Base-by-base conservation (phyloP, 2,329 filamentous ascomycete species). In the Pseudogymnoascus sp. region DNA sequence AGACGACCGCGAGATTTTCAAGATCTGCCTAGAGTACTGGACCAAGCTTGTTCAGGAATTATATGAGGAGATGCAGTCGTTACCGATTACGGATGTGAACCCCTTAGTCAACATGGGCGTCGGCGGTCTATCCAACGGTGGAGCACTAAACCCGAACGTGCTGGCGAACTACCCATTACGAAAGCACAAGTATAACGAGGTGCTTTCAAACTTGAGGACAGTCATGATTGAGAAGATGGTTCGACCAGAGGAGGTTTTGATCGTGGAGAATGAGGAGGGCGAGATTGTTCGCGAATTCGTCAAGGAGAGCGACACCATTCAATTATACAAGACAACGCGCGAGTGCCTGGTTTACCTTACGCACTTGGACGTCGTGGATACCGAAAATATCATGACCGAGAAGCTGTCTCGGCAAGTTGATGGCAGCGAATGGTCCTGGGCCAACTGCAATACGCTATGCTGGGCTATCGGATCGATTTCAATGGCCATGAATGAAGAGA, bases 141-240 rank as follows among this genome's bases (percentile, higher is more conserved):
- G 93, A 50, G 93, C 92, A 1, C 89, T 91, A 60, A 92, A 96
- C 73, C 91, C 93, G 1, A 85, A 81, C 61, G 80, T 93, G n/a
- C 82, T 97, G 66, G 88, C 88, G 70, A 96, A 92, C 76, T 96
- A 96, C 72, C 92, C 93, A 11, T 84, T 99, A 50, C 88, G 96
- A 66, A 99, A 99, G 80, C 93, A 99, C 83, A 97, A 97, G 78
- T 99, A 97, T 77, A 88, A 88, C 68, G 92, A 97, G 73, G 89
- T 99, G 19, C 80, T 99, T 60, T 93, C 93, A 9, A 97, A 96
- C 75, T 82, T 99, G 64, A 88, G 95, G 68, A 89, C 93, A 23
- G 95, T 99, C 68, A 99, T 99, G 95, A 97, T 99, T 66, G 95
- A 99, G 79, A 97, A 97, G 82, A 99, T 99, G 95, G 95, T 99